Base-by-base conservation (phyloP, 352 stramenopile genomes). In the Phytopythium oedochilum region DNA sequence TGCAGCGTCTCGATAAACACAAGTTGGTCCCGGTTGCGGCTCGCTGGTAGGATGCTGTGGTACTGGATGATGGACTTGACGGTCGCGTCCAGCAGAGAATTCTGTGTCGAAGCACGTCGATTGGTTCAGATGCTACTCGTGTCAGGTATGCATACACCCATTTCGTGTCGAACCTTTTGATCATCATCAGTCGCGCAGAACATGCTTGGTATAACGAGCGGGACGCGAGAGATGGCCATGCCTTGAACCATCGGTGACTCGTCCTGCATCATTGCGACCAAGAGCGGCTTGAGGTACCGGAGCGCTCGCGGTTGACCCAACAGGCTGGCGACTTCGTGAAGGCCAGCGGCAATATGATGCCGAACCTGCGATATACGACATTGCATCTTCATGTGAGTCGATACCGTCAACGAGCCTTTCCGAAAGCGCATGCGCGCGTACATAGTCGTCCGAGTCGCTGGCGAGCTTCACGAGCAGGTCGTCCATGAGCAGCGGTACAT, bases 1-100 rank as follows among this genome's bases (percentile, higher is more conserved):
- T 78, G 55, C 15, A 94, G 53, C 7, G 68, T 81, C 53, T 88
- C 71, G 35, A 94, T 65, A 58, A 91, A 84, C 23, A 64, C 55
- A 20, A 90, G 55, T 42, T 91, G 78, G 26, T 92, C 82, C 36
- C 79, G 77, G 65, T 83, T 89, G 52, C 75, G 74, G 35, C 81
- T 86, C 25, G 75, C 53, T 9, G 76, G 68, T 11, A 93, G 38
- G 45, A 86, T 75, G 34, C 70, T 81, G 55, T 92, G 83, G 43
- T 90, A 88, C n/a, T 89, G 81, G 11, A 85, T 64, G 35, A 90
- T 73, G 1, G 79, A 61, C 57, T 89, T 90, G 39, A 90, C 66
- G 18, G 75, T 59, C 3, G 64, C 67, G 29, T 92, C 83, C 2
- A 92, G 29, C 17, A 88, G 68, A 0, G 55, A 53, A 3, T 48